Conservation (phyloP, 768 basidiomycete species). For the Grammothele lineata region DNA sequence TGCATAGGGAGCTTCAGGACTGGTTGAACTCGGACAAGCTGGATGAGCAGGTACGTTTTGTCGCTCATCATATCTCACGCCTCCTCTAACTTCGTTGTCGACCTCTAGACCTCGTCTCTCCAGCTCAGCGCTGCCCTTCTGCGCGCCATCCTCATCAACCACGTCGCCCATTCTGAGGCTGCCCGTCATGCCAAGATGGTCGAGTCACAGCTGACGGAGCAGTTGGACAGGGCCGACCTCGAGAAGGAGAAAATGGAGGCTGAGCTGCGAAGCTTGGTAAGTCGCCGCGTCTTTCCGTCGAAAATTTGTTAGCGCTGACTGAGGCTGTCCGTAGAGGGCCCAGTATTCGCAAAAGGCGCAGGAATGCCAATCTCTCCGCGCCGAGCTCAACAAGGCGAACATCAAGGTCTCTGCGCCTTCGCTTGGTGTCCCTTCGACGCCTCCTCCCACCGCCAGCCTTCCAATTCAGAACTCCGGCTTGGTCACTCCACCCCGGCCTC, state of each 20-base stretch:
- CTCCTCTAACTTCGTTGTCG: constrained; percentile 6
- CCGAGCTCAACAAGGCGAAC: constrained; percentile 58
- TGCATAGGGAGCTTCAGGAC: constrained; percentile 75
- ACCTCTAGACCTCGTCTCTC: constrained; percentile 58
- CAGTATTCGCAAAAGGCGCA: constrained; percentile 64
- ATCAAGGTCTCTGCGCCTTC: constrained; percentile 38
- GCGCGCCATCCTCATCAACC: constrained; percentile 80
- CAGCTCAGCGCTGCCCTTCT: constrained; percentile 74
- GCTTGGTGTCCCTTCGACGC: constrained; percentile 26
- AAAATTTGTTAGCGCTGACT: constrained; percentile 10
- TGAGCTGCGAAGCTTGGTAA: constrained; percentile 67
- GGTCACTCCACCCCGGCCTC: constrained; percentile 22
- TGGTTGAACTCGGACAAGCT: constrained; percentile 63
- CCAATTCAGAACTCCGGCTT: constrained; percentile 7
- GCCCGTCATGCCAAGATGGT: constrained; percentile 60
- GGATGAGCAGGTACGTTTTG: constrained; percentile 57
- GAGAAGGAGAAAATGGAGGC: constrained; percentile 56
- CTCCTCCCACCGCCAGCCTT: constrained; percentile 19
- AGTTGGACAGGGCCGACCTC: constrained; percentile 62
- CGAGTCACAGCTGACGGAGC: constrained; percentile 58
- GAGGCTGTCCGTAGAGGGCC: constrained; percentile 39
- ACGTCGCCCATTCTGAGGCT: constrained; percentile 74
- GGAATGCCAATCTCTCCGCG: constrained; percentile 64
- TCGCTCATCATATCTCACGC: neutral
- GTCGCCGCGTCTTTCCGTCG: constrained; percentile 4